These are phyloP conservation scores for Citrus sinensis DNA, from an alignment of 345 rosid species.

Conservation along the genomic window DVS_A1.0 CM039164.1:4813001-4813500, in stretches of 20 bases:
- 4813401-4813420: conserved; percentile 82
- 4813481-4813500: conserved; percentile 54
- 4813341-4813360: conserved; percentile 85
- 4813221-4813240: conserved; percentile 68
- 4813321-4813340: conserved; percentile 68
- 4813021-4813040: conserved; percentile 71
- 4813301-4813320: conserved; percentile 57
- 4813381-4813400: conserved; percentile 68
- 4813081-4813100: conserved; percentile 57
- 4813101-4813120: conserved; percentile 81
- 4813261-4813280: conserved; percentile 74
- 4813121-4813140: conserved; percentile 71
- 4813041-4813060: conserved; percentile 81
- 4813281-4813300: conserved; percentile 81
- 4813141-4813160: conserved; percentile 65
- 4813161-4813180: conserved; percentile 81
- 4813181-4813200: conserved; percentile 89
- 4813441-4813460: conserved; percentile 73
- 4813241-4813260: conserved; percentile 75
- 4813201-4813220: conserved; percentile 75
- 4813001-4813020: conserved; percentile 73
- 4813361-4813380: conserved; percentile 82
- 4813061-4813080: conserved; percentile 76
- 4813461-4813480: conserved; percentile 69
- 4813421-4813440: conserved; percentile 77